Evolutionary conservation across 345 rosid genomes (phyloP), one percentile per base, ranked within the genome.

Genomic region (Hibiscus tridactylites): DNA sequence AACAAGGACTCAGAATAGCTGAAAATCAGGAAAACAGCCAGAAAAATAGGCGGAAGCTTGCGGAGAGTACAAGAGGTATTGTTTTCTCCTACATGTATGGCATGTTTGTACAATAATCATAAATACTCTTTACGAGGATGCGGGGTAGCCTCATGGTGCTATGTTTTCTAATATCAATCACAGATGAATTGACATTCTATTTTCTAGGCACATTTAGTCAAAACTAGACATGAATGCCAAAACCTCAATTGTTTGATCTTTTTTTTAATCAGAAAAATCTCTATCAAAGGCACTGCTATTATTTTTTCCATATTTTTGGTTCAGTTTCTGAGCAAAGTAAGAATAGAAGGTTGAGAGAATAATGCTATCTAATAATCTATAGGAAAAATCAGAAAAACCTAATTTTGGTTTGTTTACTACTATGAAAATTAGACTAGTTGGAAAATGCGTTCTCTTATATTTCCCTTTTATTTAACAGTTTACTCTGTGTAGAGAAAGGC

Each of bases 1-100:
- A 95, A 75, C 99, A 92, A 79, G 99, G 98, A 70, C 87, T 95
- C 35, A 86, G 85, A 73, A 92, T 95, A 74, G 99, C 94, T 79
- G 99, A 95, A 79, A 95, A 89, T 78, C 96, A 95, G 85, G 98
- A 95, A 77, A 90, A 89, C 81, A 92, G 99, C 77, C 96, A 87
- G 77, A 90, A 89, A 76, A 95, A 95, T 77, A 84, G 98, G 37
- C 86, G 99, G 53, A 95, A 92, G 78, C 99, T 95, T 79, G 99
- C 98, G 35, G 99, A 92, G 86, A 95, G 90, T 87, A 95, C 98
- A 3, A 86, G 96, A 85, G 98, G 99, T 95, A 83, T 71, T 68
- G 15, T 70, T 21, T 10, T 2, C 17, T 29, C 49, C 71, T 17
- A 33, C 44, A 3, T 64, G 28, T 26, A 15, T 60, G 64, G 31